Evolutionary conservation across 73 alveolate species (phyloP), one percentile per base, ranked within the genome.

Genomic region (Symbiodinium pilosum): DNA sequence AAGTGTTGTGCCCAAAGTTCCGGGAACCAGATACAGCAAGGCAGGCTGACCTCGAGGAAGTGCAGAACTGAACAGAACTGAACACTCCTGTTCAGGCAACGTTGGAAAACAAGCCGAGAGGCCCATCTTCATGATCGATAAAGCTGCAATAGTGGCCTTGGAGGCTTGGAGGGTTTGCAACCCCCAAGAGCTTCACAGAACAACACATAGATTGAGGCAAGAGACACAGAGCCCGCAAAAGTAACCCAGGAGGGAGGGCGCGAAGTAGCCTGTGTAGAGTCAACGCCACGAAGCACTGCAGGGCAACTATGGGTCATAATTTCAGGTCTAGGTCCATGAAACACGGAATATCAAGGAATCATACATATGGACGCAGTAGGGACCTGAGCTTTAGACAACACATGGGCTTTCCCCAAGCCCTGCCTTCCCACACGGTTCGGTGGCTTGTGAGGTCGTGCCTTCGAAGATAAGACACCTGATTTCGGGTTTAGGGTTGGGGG

Each of bases 11-110:
- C 97, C 97, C 54, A 91, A n/a, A 28, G 97, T 91, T 43, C 88
- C 84, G 0, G 97, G 97, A n/a, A 91, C 97, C 87, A 91, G 41
- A 52, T 91, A 91, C 51, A 91, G 97, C 97, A 91, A 36, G 1
- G 97, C 97, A 1, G 97, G 97, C 84, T 91, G 97, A 42, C 97
- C 97, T 71, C 39, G 47, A 32, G 38, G 81, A 64, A 64, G 38
- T 47, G 59, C n/a, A n/a, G n/a, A n/a, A n/a, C n/a, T n/a, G n/a
- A n/a, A n/a, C n/a, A n/a, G n/a, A n/a, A n/a, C n/a, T n/a, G n/a
- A n/a, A n/a, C n/a, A n/a, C n/a, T n/a, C n/a, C n/a, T n/a, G n/a
- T n/a, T n/a, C n/a, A n/a, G n/a, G n/a, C 24, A 54, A 24, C 75
- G n/a, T 54, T 18, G 7, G 28, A 40, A 20, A 3, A 18, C n/a